Percentiles rank a stretch among this genome's conserved stretches.
These are phyloP conservation scores for Corynascus novoguineensis DNA, from an alignment of 495 filamentous ascomycete genomes.

Conservation along the genomic window DNA sequence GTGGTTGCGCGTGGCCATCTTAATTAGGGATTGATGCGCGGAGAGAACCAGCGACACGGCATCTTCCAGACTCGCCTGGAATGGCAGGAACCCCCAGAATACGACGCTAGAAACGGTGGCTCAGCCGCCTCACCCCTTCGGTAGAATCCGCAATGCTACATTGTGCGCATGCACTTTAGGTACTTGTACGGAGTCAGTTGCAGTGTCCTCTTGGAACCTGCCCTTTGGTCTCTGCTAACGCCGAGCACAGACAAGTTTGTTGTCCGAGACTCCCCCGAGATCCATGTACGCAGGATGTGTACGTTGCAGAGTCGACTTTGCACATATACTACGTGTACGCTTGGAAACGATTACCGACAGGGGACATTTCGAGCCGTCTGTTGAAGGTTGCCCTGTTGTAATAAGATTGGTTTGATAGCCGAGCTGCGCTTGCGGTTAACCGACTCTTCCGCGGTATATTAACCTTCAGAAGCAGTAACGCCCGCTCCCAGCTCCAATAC, in stretches of 20 bases:
- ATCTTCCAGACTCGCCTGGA: conserved; percentile 8
- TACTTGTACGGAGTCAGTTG: too few relatives aligned
- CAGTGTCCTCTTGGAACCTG: background rate
- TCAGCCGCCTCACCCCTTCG: conserved; percentile 16
- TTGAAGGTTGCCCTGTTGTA: background rate
- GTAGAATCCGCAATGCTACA: conserved; percentile 27
- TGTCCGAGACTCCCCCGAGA: too few relatives aligned
- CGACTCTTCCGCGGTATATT: background rate
- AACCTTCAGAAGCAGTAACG: background rate
- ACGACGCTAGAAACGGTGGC: conserved; percentile 9
- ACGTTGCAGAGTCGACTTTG: too few relatives aligned
- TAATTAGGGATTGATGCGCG: conserved; percentile 4
- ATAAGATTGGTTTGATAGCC: conserved; percentile 13
- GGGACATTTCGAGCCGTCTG: background rate
- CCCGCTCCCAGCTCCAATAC: background rate
- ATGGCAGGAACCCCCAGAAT: conserved; percentile 17
- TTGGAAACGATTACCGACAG: too few relatives aligned
- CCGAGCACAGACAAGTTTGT: background rate
- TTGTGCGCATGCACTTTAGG: too few relatives aligned
- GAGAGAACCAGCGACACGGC: conserved; percentile 16
- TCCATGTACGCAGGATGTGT: too few relatives aligned
- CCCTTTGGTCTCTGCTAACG: background rate
- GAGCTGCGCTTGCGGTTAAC: conserved; percentile 7
- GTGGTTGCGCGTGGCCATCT: background rate
- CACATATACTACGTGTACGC: too few relatives aligned